Evolutionary conservation across 2,329 filamentous ascomycete species (phyloP).

Genomic region (Anisogramma anomala): DNA sequence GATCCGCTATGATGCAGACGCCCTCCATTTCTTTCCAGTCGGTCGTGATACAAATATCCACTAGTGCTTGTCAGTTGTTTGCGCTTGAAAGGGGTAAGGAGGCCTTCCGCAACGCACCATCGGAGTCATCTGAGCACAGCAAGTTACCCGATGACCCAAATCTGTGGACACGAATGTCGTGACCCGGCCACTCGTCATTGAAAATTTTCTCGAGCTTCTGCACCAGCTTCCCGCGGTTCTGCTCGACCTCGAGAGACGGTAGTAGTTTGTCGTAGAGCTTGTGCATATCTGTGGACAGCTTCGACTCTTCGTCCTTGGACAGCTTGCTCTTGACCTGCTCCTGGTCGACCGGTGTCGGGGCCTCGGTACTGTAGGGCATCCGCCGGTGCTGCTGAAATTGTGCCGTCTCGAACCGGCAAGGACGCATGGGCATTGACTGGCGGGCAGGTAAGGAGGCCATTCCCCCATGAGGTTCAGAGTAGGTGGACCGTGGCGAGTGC

Average conservation of each 20-base stretch:
- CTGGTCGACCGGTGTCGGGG: conserved; percentile 59
- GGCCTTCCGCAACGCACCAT: conserved; percentile 51
- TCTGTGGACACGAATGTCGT: conserved; percentile 79
- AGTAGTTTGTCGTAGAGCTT: conserved; percentile 76
- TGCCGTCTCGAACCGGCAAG: conserved; percentile 80
- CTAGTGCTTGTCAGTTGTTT: conserved; percentile 36
- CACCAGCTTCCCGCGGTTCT: conserved; percentile 64
- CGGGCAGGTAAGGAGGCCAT: conserved; percentile 54
- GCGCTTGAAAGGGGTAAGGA: background rate
- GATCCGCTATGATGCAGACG: conserved; percentile 81
- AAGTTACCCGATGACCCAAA: conserved; percentile 98
- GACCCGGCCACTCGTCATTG: conserved; percentile 82
- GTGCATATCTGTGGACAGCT: conserved; percentile 70
- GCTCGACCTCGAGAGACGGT: conserved; percentile 68
- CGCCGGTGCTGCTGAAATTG: conserved; percentile 70
- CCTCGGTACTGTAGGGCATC: conserved; percentile 87
- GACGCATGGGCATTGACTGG: conserved; percentile 30
- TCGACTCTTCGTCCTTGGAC: conserved; percentile 59
- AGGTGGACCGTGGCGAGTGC: conserved; percentile 80
- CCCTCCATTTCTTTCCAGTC: conserved; percentile 76
- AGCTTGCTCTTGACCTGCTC: conserved; percentile 62
- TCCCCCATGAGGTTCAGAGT: conserved; percentile 74
- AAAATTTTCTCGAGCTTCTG: conserved; percentile 78
- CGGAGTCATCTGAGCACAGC: conserved; percentile 88
- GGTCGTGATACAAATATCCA: conserved; percentile 96